Evolutionary conservation across 371 early-diverging fungal species (phyloP).

Genomic region (Lichtheimia corymbifera): DNA sequence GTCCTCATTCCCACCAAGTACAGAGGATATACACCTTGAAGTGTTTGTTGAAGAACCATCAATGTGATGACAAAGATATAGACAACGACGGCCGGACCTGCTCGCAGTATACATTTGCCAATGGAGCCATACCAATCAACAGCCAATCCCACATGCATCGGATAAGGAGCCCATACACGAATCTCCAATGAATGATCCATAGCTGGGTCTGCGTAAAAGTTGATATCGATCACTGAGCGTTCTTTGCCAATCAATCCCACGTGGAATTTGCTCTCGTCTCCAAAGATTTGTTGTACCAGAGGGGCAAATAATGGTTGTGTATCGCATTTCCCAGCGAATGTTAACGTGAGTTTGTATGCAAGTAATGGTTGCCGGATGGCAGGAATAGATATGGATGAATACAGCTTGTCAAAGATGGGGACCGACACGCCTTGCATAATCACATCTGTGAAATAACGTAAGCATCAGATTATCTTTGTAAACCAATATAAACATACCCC

Average conservation of each 20-base stretch:
- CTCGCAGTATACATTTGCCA: conserved; percentile 65
- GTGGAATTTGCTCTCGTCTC: conserved; percentile 44
- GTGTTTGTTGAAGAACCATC: background rate
- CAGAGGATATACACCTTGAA: background rate
- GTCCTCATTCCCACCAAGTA: no score
- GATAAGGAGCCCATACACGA: conserved; percentile 59
- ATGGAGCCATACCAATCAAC: conserved; percentile 78
- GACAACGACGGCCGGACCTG: conserved; percentile 55
- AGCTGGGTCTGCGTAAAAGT: conserved; percentile 27
- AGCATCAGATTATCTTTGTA: no score
- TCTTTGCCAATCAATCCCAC: conserved; percentile 5
- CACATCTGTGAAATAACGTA: no score
- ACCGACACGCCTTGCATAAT: no score
- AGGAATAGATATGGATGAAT: conserved; percentile 27
- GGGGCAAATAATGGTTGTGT: conserved; percentile 46
- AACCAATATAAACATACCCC: background rate
- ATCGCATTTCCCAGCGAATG: background rate
- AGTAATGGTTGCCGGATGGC: conserved; percentile 60
- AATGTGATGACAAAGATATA: conserved; percentile 10
- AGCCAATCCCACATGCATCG: conserved; percentile 43
- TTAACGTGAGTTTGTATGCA: conserved; percentile 53
- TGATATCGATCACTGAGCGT: conserved; percentile 14
- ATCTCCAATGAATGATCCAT: conserved; percentile 37
- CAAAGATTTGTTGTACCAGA: conserved; percentile 68
- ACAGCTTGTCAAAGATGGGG: no score